phyloP scores from a whole-genome alignment of 257 asterid species.

The Jasminum sambac region DNA sequence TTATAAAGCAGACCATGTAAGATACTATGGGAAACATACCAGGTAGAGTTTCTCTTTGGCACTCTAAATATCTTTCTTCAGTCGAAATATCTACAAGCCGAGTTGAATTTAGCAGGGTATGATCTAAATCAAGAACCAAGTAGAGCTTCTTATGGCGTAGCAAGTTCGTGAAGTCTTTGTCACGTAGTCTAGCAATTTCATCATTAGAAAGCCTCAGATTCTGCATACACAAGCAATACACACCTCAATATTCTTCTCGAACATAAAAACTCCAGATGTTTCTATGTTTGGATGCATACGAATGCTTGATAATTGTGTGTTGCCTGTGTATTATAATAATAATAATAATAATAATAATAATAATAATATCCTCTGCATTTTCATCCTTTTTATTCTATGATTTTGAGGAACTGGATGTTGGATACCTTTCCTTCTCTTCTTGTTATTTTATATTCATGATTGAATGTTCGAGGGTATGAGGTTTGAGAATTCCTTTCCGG shows the following conservation, averaged over 20 bases:
- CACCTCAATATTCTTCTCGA: conserved; percentile 1
- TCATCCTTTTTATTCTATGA: conserved; percentile 4
- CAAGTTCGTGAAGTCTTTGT: conserved; percentile 62
- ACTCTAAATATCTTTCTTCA: conserved; percentile 59
- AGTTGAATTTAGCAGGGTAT: conserved; percentile 78
- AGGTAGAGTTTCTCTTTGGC: conserved; percentile 52
- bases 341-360: no score
- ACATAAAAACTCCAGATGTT: conserved; percentile 9
- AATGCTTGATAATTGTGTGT: neutral
- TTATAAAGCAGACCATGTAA: conserved; percentile 3
- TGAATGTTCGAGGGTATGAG: neutral
- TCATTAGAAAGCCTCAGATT: conserved; percentile 67
- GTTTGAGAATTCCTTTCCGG: neutral
- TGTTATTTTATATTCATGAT: neutral
- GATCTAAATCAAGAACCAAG: conserved; percentile 91
- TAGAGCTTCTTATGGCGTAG: conserved; percentile 55
- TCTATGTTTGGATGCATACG: neutral
- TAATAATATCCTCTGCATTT: neutral
- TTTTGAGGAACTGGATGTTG: neutral
- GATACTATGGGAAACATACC: conserved; percentile 39
- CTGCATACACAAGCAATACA: conserved; percentile 40
- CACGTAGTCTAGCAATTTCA: conserved; percentile 70
- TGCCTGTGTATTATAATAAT: neutral
- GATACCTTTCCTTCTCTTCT: conserved; percentile 3
- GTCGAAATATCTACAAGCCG: conserved; percentile 50